Conservation (phyloP, 768 basidiomycete genomes). For the Tulasnella sp. region DNA sequence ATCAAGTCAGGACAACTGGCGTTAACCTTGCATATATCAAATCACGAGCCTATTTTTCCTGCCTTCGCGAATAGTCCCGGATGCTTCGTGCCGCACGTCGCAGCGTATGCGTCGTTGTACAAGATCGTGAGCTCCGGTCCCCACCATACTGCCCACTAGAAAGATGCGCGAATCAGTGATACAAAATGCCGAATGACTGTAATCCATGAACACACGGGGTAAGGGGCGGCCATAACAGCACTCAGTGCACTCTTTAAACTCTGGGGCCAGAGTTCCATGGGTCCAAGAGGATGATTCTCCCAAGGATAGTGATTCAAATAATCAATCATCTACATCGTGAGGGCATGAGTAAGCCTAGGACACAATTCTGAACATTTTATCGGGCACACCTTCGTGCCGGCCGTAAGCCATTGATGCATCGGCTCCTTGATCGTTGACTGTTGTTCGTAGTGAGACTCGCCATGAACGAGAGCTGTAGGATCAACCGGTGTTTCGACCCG, state of each 20-base stretch:
- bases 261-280: conserved; percentile 34
- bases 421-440: background rate
- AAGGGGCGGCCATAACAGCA: conserved; percentile 35
- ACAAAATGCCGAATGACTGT: background rate
- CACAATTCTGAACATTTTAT: background rate
- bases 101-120: conserved; percentile 41
- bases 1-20: background rate
- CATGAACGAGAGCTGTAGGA: background rate
- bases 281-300: conserved; percentile 36
- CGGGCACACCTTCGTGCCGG: conserved; percentile 1
- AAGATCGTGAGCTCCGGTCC: conserved; percentile 38
- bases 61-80: conserved; percentile 39
- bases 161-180: conserved; percentile 2
- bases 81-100: conserved; percentile 39
- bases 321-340: conserved; percentile 34
- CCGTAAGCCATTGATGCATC: background rate
- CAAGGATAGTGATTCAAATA: conserved; percentile 38
- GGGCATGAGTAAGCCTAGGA: background rate
- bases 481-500: background rate
- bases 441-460: background rate
- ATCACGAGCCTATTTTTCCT: conserved; percentile 34
- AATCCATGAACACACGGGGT: conserved; percentile 27
- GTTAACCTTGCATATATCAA: background rate
- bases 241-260: conserved; percentile 36
- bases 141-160: conserved; percentile 39